Evolutionary conservation across 2,329 filamentous ascomycete species (phyloP).

Genomic region (Colletotrichum sp.): DNA sequence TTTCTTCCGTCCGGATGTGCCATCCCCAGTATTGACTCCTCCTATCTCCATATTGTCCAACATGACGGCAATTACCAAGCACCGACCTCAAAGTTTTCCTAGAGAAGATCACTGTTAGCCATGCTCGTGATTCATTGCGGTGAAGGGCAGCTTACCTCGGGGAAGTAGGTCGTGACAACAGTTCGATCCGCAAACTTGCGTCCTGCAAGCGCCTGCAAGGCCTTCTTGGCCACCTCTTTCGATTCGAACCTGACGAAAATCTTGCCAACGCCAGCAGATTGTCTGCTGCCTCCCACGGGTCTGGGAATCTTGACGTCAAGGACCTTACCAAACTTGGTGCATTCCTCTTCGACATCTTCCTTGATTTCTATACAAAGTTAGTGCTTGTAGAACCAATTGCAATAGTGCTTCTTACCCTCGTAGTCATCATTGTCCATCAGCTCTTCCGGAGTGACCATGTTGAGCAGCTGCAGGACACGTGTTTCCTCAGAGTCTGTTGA

Average conservation of each 20-base stretch:
- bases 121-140: not conserved
- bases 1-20: not conserved
- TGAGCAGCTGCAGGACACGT: slow-evolving; percentile 88
- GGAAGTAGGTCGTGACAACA: slow-evolving; percentile 95
- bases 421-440: slow-evolving; percentile 94
- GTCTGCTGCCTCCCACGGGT: slow-evolving; percentile 80
- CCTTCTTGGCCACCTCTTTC: slow-evolving; percentile 79
- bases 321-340: slow-evolving; percentile 86
- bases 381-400: not conserved
- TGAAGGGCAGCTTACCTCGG: slow-evolving; percentile 67
- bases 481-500: slow-evolving; percentile 80
- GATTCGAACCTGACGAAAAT: slow-evolving; percentile 95
- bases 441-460: slow-evolving; percentile 98
- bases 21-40: not conserved
- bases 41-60: not conserved
- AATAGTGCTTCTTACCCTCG: slow-evolving; percentile 68
- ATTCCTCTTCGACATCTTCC: slow-evolving; percentile 93
- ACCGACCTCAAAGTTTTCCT: slow-evolving; percentile 94
- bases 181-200: slow-evolving; percentile 96
- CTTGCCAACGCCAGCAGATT: slow-evolving; percentile 91
- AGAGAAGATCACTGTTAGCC: slow-evolving; percentile 33
- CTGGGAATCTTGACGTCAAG: slow-evolving; percentile 92
- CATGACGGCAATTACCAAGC: slow-evolving; percentile 69
- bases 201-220: slow-evolving; percentile 87
- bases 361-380: slow-evolving; percentile 75